These are phyloP conservation scores for Naganishia cerealis DNA, from an alignment of 1,284 basidiomycete species.

Conservation along the genomic window DNA sequence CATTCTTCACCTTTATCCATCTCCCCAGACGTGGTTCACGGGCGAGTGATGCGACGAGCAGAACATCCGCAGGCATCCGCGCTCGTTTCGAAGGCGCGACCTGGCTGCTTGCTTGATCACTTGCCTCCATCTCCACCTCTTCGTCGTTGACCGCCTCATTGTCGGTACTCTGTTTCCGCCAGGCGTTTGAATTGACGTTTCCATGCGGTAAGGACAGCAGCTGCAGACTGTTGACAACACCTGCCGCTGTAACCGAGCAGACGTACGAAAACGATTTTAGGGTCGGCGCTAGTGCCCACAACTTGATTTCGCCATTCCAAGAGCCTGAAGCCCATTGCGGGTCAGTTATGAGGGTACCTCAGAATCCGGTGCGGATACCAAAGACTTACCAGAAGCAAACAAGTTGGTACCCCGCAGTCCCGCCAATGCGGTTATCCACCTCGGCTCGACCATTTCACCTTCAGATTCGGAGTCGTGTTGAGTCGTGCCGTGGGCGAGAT, in stretches of 20 bases:
- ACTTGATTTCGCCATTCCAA: constrained; percentile 81
- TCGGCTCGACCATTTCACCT: constrained; percentile 71
- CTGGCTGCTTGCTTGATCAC: neutral
- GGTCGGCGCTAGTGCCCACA: constrained; percentile 82
- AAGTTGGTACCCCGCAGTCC: constrained; percentile 83
- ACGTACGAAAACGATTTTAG: constrained; percentile 72
- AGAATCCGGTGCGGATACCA: neutral
- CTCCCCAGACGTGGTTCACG: constrained; percentile 86
- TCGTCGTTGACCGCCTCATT: constrained; percentile 8
- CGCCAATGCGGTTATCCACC: constrained; percentile 86
- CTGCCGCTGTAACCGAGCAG: constrained; percentile 65
- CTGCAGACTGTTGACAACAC: constrained; percentile 88
- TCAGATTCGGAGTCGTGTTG: constrained; percentile 68
- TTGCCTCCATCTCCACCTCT: constrained; percentile 13
- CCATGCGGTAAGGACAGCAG: constrained; percentile 65
- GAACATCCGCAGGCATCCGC: constrained; percentile 55
- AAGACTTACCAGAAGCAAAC: constrained; percentile 76
- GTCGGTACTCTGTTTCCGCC: constrained; percentile 44
- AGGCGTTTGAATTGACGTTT: constrained; percentile 57
- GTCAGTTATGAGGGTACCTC: neutral
- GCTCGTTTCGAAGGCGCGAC: constrained; percentile 17
- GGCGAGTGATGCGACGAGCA: constrained; percentile 77
- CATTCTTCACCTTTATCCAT: constrained; percentile 74
- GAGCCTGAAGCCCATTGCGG: constrained; percentile 62
- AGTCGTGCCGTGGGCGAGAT: constrained; percentile 82